phyloP scores from a whole-genome alignment of 345 rosid species.

The Brassica carinata region DNA sequence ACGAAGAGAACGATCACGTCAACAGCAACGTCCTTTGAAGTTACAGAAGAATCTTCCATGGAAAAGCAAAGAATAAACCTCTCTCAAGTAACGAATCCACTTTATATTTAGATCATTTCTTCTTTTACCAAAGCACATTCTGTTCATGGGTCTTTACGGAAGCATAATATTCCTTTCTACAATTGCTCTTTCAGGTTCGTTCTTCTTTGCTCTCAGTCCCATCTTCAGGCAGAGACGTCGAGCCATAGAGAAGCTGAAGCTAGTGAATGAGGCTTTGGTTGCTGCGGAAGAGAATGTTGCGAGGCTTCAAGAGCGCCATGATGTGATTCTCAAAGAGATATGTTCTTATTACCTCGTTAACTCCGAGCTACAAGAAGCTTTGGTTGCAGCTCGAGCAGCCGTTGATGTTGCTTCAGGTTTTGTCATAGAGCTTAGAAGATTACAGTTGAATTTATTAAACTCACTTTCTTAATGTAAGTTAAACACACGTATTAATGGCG shows the following conservation, averaged over 20 bases:
- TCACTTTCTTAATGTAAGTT: constrained; percentile 35
- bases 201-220: constrained; percentile 44
- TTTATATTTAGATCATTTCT: background rate
- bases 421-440: constrained; percentile 49
- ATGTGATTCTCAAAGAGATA: constrained; percentile 48
- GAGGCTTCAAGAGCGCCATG: constrained; percentile 64
- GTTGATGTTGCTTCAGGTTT: constrained; percentile 56
- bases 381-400: constrained; percentile 47
- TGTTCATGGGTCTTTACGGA: constrained; percentile 38
- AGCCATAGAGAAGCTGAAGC: constrained; percentile 50
- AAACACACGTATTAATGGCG: background rate
- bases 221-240: constrained; percentile 43
- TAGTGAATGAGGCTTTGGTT: constrained; percentile 53
- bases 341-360: constrained; percentile 52
- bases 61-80: constrained; percentile 35
- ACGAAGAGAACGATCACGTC: constrained; percentile 16
- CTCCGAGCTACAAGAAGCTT: constrained; percentile 51
- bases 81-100: constrained; percentile 30
- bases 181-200: constrained; percentile 51
- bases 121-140: constrained; percentile 4
- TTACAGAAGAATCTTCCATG: constrained; percentile 24
- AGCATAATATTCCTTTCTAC: constrained; percentile 38
- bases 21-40: constrained; percentile 19
- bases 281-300: constrained; percentile 51
- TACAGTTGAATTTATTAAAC: constrained; percentile 49